Percentiles rank a stretch among this genome's conserved stretches.
These are phyloP conservation scores for Wallacemonas sp. DNA, from an alignment of 208 protist genomes.

Conservation along the genomic window DNA sequence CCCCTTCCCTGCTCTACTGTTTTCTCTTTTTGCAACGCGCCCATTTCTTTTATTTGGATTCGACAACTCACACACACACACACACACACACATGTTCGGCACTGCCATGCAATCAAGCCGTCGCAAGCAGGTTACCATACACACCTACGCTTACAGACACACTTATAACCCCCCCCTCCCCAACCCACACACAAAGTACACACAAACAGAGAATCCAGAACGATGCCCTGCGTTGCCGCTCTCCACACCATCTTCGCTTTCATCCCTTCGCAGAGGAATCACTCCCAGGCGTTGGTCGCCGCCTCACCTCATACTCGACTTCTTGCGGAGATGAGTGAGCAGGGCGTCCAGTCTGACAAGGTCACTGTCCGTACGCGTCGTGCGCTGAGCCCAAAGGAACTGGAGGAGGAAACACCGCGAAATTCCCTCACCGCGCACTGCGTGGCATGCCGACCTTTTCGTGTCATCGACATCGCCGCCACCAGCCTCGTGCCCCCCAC, in stretches of 20 bases:
- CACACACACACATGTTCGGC: too few relatives aligned
- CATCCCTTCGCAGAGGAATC: not conserved
- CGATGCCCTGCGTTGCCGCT: not conserved
- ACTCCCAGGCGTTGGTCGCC: not conserved
- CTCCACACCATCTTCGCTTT: slow-evolving; percentile 2
- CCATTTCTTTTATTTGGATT: too few relatives aligned
- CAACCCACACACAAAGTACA: not conserved
- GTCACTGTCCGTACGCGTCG: not conserved
- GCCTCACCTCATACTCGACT: slow-evolving; percentile 3
- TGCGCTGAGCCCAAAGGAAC: not conserved
- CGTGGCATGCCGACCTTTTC: not conserved
- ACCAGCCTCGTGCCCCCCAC: not conserved
- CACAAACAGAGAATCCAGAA: too few relatives aligned
- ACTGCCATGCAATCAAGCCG: too few relatives aligned
- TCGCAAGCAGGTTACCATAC: slow-evolving; percentile 3
- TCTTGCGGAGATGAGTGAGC: slow-evolving; percentile 1
- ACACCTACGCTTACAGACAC: not conserved
- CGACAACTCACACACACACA: too few relatives aligned
- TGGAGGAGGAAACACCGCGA: slow-evolving; percentile 7
- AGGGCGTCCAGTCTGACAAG: not conserved
- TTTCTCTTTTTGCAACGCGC: too few relatives aligned
- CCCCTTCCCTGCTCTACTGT: too few relatives aligned
- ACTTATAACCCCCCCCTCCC: not conserved
- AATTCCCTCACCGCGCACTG: not conserved
- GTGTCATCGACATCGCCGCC: not conserved